phyloP scores from a whole-genome alignment of 371 early-diverging fungal genomes.

The Mycotypha africana region DNA sequence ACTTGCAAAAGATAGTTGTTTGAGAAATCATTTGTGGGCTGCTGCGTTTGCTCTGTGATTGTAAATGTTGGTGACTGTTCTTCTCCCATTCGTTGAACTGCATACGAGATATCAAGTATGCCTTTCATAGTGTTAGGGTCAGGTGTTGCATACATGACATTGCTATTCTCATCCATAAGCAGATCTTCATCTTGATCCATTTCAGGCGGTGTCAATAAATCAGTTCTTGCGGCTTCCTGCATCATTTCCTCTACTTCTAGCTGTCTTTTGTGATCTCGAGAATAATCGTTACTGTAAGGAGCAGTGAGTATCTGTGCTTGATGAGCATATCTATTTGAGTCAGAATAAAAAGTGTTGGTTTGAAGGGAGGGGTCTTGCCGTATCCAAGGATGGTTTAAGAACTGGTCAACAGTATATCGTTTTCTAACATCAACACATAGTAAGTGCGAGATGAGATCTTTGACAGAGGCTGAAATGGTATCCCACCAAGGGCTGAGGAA shows the following conservation, averaged over 20 bases:
- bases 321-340: not conserved
- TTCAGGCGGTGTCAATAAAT: constrained; percentile 4
- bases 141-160: constrained; percentile 24
- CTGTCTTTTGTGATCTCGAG: not conserved
- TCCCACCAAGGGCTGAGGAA: constrained; percentile 78
- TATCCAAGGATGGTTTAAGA: constrained; percentile 74
- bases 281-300: too few species aligned
- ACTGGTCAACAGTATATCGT: constrained; percentile 54
- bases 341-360: not conserved
- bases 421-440: constrained; percentile 49
- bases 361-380: not conserved
- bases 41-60: not conserved
- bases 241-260: not conserved
- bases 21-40: not conserved
- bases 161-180: constrained; percentile 3
- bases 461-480: constrained; percentile 55
- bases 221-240: not conserved
- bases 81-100: constrained; percentile 61
- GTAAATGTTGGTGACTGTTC: constrained; percentile 22
- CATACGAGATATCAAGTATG: constrained; percentile 55
- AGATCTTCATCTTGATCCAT: constrained; percentile 4
- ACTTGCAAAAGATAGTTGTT: not conserved
- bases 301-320: not conserved
- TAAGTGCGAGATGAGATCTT: constrained; percentile 66
- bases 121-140: constrained; percentile 52